phyloP scores from a whole-genome alignment of 1,284 basidiomycete genomes.

The Hortiboletus rubellus region DNA sequence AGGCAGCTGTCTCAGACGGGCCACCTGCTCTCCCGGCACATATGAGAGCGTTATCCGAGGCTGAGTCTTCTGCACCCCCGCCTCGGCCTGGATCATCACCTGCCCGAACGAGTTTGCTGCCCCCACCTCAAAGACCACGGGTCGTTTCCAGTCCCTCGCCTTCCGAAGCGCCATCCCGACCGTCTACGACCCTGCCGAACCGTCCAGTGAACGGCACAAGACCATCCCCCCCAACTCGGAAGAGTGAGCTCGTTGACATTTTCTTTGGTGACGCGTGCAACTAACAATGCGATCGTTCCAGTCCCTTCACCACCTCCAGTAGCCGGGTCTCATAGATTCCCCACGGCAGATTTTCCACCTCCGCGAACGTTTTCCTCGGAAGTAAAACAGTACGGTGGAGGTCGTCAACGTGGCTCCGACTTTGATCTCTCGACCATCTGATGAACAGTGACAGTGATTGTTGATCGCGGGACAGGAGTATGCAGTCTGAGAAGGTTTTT shows the following conservation, averaged over 20 bases:
- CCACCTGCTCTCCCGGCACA: slow-evolving; percentile 44
- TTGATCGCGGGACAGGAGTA: background rate
- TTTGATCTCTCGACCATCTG: slow-evolving; percentile 62
- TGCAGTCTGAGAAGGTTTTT: background rate
- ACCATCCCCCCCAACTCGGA: slow-evolving; percentile 38
- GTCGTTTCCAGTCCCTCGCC: slow-evolving; percentile 23
- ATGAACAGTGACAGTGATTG: background rate
- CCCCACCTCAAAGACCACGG: slow-evolving; percentile 26
- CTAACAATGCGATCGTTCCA: slow-evolving; percentile 32
- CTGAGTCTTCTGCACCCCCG: slow-evolving; percentile 35
- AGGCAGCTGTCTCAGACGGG: slow-evolving; percentile 24
- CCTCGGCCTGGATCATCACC: slow-evolving; percentile 39
- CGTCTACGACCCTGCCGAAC: slow-evolving; percentile 1
- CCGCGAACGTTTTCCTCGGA: slow-evolving; percentile 61
- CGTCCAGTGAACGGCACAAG: slow-evolving; percentile 32
- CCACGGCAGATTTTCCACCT: slow-evolving; percentile 69
- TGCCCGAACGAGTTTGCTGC: slow-evolving; percentile 23
- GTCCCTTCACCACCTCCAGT: slow-evolving; percentile 76
- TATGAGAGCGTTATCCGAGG: slow-evolving; percentile 35
- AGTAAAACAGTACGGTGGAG: slow-evolving; percentile 59
- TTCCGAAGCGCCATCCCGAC: slow-evolving; percentile 21
- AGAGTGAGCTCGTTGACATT: slow-evolving; percentile 46
- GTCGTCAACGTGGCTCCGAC: slow-evolving; percentile 61
- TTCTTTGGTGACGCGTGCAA: background rate
- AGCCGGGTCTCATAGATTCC: slow-evolving; percentile 68